Base-by-base conservation (phyloP, 1,139 yeast genomes). In the Maudiozyma humilis region DNA sequence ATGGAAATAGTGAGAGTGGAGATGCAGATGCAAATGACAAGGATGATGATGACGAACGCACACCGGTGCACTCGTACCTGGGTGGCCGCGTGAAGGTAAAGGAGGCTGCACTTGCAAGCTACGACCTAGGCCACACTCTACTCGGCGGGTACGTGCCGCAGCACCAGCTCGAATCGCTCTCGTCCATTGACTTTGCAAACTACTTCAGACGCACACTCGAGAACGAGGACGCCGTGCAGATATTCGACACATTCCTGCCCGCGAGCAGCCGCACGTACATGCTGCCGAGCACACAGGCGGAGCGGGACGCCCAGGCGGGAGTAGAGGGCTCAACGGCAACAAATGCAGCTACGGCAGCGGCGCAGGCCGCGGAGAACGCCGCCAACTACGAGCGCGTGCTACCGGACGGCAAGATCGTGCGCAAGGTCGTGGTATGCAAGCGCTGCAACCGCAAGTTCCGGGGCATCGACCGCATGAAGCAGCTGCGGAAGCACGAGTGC, bases 91-190 rank as follows among this genome's bases (percentile, higher is more conserved):
- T 55, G 6, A 55, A 56, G 37, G 16, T 52, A 13, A 50, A 49
- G n/a, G 56, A 56, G 30, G 55, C 56, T 3, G 38, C 55, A 4
- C 46, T 46, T 14, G 54, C 57, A 10, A 49, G 50, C 16, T 54
- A 54, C 41, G 60, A 59, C 36, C 44, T 60, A 25, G 47, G 54
- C 18, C 65, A 61, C 42, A 55, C 59, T 15, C 42, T 61, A 32
- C 47, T 61, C 15, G 65, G 65, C 14, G 62, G 63, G 7, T 60
- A 57, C 41, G 64, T 61, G 10, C 65, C 65, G 23, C 51, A 50
- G 42, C 49, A 52, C 31, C 63, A 60, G 45, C 40, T 61, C 36
- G 65, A 61, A 41, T 51, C 63, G 3, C 46, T 61, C 7, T 59
- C 63, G 1, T 55, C 63, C 41, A 51, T 55, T 23, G 64, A 61